Percentiles rank a stretch among this genome's conserved stretches.
phyloP scores from a whole-genome alignment of 2,329 filamentous ascomycete species.

The Hypoxylon rubiginosum region DNA sequence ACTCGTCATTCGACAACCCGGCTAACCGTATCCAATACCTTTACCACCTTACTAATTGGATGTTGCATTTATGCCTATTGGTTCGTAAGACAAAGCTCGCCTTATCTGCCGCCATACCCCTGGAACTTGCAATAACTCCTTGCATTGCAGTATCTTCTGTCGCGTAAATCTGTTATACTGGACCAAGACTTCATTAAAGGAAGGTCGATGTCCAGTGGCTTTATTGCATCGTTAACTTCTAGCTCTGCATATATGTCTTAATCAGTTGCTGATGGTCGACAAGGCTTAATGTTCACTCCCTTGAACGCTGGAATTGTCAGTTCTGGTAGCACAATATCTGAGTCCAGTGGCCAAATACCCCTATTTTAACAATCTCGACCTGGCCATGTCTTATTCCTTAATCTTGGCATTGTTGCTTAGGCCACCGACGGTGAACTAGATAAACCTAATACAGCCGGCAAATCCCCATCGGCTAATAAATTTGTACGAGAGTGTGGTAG shows the following conservation, averaged over 20 bases:
- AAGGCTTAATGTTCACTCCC: neutral
- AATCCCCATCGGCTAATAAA: too few species aligned
- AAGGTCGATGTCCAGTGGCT: neutral
- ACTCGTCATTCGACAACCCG: neutral
- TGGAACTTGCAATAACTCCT: neutral
- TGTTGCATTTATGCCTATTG: neutral
- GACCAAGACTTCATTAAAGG: neutral
- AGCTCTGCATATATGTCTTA: neutral
- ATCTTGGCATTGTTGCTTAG: too few species aligned
- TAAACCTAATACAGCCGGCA: too few species aligned
- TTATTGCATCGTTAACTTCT: neutral
- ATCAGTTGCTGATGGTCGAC: neutral
- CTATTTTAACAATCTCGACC: too few species aligned
- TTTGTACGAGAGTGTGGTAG: too few species aligned
- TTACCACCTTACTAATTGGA: neutral
- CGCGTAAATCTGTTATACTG: neutral
- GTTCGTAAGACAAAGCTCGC: neutral
- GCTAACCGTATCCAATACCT: slow-evolving; percentile 1
- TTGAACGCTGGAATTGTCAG: neutral
- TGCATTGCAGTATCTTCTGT: neutral
- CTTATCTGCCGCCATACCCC: neutral
- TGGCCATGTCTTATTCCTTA: too few species aligned
- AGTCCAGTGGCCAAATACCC: neutral
- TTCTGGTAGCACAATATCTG: neutral
- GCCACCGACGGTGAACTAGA: too few species aligned